phyloP scores from a whole-genome alignment of 2,329 filamentous ascomycete species.

The Alternaria sp. region DNA sequence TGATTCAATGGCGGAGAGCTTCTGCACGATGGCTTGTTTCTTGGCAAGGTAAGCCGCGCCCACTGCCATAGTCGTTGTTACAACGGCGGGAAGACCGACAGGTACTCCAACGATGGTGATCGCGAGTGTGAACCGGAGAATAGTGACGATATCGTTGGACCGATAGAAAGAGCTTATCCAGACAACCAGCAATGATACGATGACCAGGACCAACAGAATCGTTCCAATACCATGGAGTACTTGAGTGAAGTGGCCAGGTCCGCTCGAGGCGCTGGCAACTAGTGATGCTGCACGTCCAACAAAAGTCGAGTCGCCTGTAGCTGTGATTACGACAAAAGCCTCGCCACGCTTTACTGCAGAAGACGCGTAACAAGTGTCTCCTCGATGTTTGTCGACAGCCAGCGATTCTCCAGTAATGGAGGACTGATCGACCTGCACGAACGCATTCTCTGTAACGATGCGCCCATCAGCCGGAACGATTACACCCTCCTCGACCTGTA shows the following conservation, averaged over 20 bases:
- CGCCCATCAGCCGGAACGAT: conserved; percentile 90
- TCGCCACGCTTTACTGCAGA: conserved; percentile 91
- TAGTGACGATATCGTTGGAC: conserved; percentile 78
- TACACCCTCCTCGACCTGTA: conserved; percentile 89
- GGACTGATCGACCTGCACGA: conserved; percentile 91
- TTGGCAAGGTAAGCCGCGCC: conserved; percentile 90
- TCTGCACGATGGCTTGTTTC: conserved; percentile 93
- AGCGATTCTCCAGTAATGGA: conserved; percentile 92
- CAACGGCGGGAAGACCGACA: conserved; percentile 90
- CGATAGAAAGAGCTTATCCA: conserved; percentile 91
- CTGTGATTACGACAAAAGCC: conserved; percentile 81
- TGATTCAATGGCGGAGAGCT: conserved; percentile 90
- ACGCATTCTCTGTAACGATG: conserved; percentile 82
- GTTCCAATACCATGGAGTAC: conserved; percentile 88
- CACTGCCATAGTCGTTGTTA: conserved; percentile 94
- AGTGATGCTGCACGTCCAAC: conserved; percentile 88
- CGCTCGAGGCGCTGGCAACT: conserved; percentile 76
- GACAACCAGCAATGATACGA: conserved; percentile 80
- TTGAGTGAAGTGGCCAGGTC: conserved; percentile 87
- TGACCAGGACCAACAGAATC: conserved; percentile 79
- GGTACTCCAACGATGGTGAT: conserved; percentile 93
- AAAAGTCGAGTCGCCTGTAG: conserved; percentile 89
- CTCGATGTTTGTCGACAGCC: conserved; percentile 85
- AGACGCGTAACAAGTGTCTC: conserved; percentile 82
- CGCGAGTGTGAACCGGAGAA: conserved; percentile 84